Evolutionary conservation across 176 grass and related monocot genomes (phyloP), one percentile per base, ranked within the genome.

Genomic region (Cenchrus americanus): DNA sequence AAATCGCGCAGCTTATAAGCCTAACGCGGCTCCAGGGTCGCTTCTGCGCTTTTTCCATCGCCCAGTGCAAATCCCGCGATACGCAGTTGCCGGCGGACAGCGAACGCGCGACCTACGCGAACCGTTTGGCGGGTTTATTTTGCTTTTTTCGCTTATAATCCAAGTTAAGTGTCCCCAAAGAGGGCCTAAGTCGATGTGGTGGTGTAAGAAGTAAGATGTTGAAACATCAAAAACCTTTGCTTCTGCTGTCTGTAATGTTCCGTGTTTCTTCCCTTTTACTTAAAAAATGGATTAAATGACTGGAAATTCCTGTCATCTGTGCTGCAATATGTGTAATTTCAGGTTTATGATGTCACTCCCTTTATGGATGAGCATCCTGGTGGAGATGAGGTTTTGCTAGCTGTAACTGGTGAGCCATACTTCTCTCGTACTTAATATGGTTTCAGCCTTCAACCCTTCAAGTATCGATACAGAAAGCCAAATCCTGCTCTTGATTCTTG

Each of bases 311-410:
- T 62, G 10, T 1, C 24, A 63, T 83, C 26, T 75, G 2, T 73
- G 4, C 4, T 74, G 8, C 4, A 51, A 64, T 52, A 15, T 60
- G 26, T 26, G 10, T 44, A 60, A 64, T 71, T 80, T 69, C 66
- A 93, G 95, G 95, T 97, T 30, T 97, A 87, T 83, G 93, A 98
- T 85, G 87, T 98, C 49, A 95, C 93, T 27, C 77, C 83, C 77
- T 98, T 98, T 86, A 95, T 95, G 96, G 89, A 98, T 61, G 96
- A 98, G 73, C 96, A 98, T 95, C 93, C 93, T 50, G 96, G 96
- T 41, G 93, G 96, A 26, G 96, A 98, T 70, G 93, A 98, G 58
- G 96, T 95, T 46, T 76, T 98, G 79, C 73, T 95, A 86, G 93
- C 93, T 77, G 91, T 78, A 82, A 95, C 93, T 41, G 93, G 96